These are phyloP conservation scores for Spizellomyces sp. DNA, from an alignment of 192 early-diverging fungal species.

Conservation along the genomic window DNA sequence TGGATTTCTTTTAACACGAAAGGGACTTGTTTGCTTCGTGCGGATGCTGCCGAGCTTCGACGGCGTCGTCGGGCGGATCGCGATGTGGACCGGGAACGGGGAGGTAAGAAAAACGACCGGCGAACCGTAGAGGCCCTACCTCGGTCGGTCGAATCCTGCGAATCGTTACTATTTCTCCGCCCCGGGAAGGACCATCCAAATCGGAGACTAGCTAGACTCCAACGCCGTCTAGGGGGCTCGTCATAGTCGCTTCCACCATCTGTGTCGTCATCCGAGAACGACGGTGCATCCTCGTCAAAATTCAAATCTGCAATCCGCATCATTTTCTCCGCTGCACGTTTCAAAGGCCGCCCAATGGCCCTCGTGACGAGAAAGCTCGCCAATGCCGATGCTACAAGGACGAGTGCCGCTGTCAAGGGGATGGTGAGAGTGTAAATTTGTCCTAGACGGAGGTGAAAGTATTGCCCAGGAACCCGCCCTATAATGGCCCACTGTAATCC, in stretches of 20 bases:
- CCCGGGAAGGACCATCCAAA: background rate
- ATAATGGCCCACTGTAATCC: constrained; percentile 28
- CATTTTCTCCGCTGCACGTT: constrained; percentile 32
- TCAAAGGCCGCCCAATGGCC: constrained; percentile 28
- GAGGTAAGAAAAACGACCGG: constrained; percentile 19
- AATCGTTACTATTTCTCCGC: constrained; percentile 2
- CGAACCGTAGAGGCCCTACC: background rate
- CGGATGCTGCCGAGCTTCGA: background rate
- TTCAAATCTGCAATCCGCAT: constrained; percentile 35
- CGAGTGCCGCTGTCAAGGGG: constrained; percentile 22
- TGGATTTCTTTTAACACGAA: constrained; percentile 34
- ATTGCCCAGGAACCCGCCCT: constrained; percentile 16
- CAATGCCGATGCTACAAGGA: constrained; percentile 23
- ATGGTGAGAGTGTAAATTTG: constrained; percentile 25
- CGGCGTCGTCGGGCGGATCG: background rate
- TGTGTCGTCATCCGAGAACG: background rate
- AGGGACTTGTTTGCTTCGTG: constrained; percentile 3
- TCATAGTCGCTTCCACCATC: constrained; percentile 11
- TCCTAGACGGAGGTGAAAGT: constrained; percentile 20
- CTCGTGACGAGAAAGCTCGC: constrained; percentile 31
- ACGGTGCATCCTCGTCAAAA: constrained; percentile 31
- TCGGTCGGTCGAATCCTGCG: background rate
- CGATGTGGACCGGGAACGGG: background rate
- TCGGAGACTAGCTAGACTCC: constrained; percentile 9
- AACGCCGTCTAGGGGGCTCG: background rate